Base-by-base conservation (phyloP, 2,329 filamentous ascomycete genomes). In the Verticillium albo-atrum region DNA sequence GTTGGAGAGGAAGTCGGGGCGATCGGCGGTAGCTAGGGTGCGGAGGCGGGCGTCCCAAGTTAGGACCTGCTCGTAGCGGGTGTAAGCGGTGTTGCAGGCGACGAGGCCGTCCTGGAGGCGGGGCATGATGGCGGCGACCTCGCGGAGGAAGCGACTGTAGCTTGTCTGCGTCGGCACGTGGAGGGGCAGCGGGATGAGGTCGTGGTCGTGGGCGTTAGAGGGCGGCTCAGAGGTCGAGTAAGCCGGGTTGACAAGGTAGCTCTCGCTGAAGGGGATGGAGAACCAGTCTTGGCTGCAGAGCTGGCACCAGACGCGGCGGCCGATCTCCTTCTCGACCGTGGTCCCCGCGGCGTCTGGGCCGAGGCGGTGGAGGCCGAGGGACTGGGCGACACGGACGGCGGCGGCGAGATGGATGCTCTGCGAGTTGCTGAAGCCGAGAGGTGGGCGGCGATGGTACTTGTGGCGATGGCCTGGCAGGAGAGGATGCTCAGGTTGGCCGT, bases 371-470 rank as follows among this genome's bases (percentile, higher is more conserved):
- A 82, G 67, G 0, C 77, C 79, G 0, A 82, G 68, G 1, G 75
- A 74, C 65, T 79, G 77, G 2, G 78, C 79, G 51, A 82, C 79
- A 7, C 78, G 72, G 6, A 77, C 68, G 3, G 75, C 79, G 1
- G 77, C 73, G 3, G 75, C 76, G 9, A 81, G 70, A 23, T 78
- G 71, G 1, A 79, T 75, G 4, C 73, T 75, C 60, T 79, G 79
- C 50, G 75, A 76, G 62, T 79, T 80, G 6, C 77, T 77, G 26
- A 75, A 76, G 1, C 79, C 80, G 1, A 82, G 71, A 79, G 67
- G 65, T 83, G 80, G 9, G 78, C 79, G 9, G 77, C 77, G 3
- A 79, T 76, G n/a, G 79, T 80, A 30, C 79, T 68, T 1, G 75
- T 77, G 10, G 77, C 69, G 42, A 83, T 79, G 4, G 79, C 74